Percentiles rank a stretch among this genome's conserved stretches.
These are phyloP conservation scores for Gentiana straminea DNA, from an alignment of 257 asterid genomes.

Conservation along the genomic window DNA sequence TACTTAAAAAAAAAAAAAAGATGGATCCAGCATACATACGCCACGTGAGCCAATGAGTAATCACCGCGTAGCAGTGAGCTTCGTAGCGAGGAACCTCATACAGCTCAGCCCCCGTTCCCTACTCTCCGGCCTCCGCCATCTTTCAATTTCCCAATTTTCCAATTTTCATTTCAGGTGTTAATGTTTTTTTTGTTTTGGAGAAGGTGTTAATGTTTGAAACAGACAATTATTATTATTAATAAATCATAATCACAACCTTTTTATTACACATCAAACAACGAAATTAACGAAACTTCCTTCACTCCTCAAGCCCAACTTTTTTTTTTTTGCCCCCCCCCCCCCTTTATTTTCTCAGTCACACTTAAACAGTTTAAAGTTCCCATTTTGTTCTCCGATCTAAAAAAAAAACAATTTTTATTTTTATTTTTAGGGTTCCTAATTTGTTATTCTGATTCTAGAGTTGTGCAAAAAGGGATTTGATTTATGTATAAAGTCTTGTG, in stretches of 20 bases:
- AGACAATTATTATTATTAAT: neutral
- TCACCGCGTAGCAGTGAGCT: slow-evolving; percentile 2
- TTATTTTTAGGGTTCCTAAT: slow-evolving; percentile 18
- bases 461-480: no score
- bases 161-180: slow-evolving; percentile 14
- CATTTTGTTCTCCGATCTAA: slow-evolving; percentile 12
- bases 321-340: neutral
- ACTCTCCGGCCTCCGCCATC: neutral
- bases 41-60: no score
- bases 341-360: slow-evolving; percentile 6
- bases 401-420: neutral
- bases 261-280: neutral
- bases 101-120: neutral
- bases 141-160: slow-evolving; percentile 7
- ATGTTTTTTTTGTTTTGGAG: neutral
- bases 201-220: slow-evolving; percentile 9
- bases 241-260: neutral
- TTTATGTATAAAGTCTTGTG: no score
- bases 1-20: no score
- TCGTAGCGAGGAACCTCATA: neutral
- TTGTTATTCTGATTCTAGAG: neutral
- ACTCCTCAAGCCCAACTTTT: no score
- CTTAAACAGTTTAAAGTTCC: slow-evolving; percentile 14
- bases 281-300: neutral
- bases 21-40: no score